A percentile compares a stretch with the other conserved stretches of the same genome.
Conservation (phyloP, 2,329 filamentous ascomycete species). For the Chaetomium sp. region DNA sequence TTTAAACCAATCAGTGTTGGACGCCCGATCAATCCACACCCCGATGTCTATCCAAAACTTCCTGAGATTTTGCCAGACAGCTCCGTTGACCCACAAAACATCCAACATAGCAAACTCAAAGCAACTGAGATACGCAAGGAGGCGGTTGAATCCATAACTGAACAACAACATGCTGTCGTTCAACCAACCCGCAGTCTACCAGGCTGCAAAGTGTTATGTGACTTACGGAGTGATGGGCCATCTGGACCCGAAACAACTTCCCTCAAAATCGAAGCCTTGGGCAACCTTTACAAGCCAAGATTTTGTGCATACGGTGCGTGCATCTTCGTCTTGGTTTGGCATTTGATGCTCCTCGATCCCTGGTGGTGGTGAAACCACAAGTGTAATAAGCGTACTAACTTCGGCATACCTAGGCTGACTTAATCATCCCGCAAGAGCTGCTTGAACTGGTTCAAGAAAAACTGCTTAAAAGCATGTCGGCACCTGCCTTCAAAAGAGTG, state of each 20-base stretch:
- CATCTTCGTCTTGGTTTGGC: not conserved
- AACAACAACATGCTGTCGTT: conserved; percentile 49
- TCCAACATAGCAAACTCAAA: not conserved
- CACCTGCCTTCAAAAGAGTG: conserved; percentile 64
- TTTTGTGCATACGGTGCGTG: conserved; percentile 62
- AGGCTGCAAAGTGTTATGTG: conserved; percentile 70
- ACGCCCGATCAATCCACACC: not conserved
- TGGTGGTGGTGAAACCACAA: not conserved
- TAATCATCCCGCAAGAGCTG: conserved; percentile 70
- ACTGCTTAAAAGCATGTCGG: conserved; percentile 45
- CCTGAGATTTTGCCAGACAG: not conserved
- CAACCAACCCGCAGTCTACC: conserved; percentile 51
- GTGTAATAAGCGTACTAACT: not conserved
- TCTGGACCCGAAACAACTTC: conserved; percentile 69
- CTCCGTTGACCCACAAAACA: conserved; percentile 1
- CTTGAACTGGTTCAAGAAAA: conserved; percentile 57
- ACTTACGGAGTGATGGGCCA: conserved; percentile 69
- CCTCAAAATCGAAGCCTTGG: conserved; percentile 77
- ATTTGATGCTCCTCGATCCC: not conserved
- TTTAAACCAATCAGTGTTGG: conserved; percentile 11
- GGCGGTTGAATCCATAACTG: not conserved
- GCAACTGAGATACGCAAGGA: not conserved
- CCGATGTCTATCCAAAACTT: not conserved
- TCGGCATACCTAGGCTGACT: conserved; percentile 58
- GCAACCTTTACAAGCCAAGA: conserved; percentile 63